Evolutionary conservation across 2,329 filamentous ascomycete species (phyloP).

Genomic region (Phialophora chinensis): DNA sequence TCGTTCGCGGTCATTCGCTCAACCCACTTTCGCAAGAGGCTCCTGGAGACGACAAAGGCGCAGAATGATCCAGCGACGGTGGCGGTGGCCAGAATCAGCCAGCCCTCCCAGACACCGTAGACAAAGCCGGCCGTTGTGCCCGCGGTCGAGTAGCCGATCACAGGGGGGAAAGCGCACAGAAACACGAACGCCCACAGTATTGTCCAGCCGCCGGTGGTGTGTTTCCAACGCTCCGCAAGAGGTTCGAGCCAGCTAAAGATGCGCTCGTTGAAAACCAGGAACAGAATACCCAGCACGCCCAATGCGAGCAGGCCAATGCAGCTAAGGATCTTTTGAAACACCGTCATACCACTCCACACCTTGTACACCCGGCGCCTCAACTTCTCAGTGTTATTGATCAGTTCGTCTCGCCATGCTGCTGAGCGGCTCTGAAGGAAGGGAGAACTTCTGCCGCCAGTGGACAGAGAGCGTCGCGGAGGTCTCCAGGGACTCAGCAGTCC

Average conservation of each 20-base stretch:
- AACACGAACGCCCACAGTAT: conserved; percentile 79
- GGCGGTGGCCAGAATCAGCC: conserved; percentile 80
- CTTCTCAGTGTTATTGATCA: conserved; percentile 47
- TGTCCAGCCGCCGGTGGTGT: conserved; percentile 71
- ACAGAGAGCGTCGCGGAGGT: conserved; percentile 46
- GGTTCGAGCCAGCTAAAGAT: conserved; percentile 80
- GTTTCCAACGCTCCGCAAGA: conserved; percentile 76
- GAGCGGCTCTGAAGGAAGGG: conserved; percentile 45
- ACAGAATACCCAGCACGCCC: conserved; percentile 67
- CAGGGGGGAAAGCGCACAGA: conserved; percentile 78
- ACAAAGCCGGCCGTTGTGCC: conserved; percentile 73
- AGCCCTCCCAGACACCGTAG: conserved; percentile 74
- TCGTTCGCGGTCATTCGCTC: conserved; percentile 80
- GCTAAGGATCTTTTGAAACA: conserved; percentile 67
- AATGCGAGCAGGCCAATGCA: conserved; percentile 57
- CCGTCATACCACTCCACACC: conserved; percentile 50
- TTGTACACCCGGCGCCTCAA: conserved; percentile 44
- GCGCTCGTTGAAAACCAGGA: conserved; percentile 76
- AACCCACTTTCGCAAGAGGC: conserved; percentile 78
- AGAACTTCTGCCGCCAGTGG: conserved; percentile 50
- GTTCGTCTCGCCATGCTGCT: conserved; percentile 46
- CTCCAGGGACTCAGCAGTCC: conserved; percentile 59
- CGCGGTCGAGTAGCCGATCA: conserved; percentile 85
- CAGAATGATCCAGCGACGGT: conserved; percentile 78
- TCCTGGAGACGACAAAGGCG: conserved; percentile 81